Evolutionary conservation across 768 basidiomycete genomes (phyloP), one percentile per base, ranked within the genome.

Genomic region (Boletus reticuloceps): DNA sequence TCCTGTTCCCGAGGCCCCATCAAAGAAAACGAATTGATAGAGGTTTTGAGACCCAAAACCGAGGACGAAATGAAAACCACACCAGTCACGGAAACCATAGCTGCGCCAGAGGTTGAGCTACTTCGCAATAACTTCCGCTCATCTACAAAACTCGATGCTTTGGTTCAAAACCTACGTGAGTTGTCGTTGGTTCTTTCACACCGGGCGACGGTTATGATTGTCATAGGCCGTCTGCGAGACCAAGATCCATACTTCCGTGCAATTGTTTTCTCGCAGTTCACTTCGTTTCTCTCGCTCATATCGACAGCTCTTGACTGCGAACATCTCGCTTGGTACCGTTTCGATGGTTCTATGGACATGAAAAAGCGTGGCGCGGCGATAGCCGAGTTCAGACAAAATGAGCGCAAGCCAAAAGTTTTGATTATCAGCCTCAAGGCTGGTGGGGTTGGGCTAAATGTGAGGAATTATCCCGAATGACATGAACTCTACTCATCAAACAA

Each of bases 301-400:
- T 83, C 91, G 62, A 68, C 74, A 2, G 83, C 79, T 5, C 74
- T 95, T 51, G 78, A 85, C 47, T 83, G 88, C 19, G 90, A 94
- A 64, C 69, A 72, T 1, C 77, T 91, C 58, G 74, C 82, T 41
- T 85, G 83, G 63, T 85, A 84, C 59, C 83, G 96, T 19, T 93
- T 98, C 64, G 96, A 98, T 67, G 96, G 96, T 2, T 84, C 91
- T 0, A 93, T 98, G 91, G 86, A 86, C 62, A 78, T 96, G 58
- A 89, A 88, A 72, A 88, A 88, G 67, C 81, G 92, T 51, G 83
- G 80, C 38, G 79, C 80, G 10, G 88, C 91, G 3, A 78, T 98
- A 38, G 76, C 82, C 41, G 85, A 85, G 57, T 98, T 98, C 77
- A 89, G 84, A 62, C 73, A 79, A 19, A 74, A 82, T 3, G 86